Base-by-base conservation (phyloP, 2,329 filamentous ascomycete genomes). In the Aspergillus luchuensis region DNA sequence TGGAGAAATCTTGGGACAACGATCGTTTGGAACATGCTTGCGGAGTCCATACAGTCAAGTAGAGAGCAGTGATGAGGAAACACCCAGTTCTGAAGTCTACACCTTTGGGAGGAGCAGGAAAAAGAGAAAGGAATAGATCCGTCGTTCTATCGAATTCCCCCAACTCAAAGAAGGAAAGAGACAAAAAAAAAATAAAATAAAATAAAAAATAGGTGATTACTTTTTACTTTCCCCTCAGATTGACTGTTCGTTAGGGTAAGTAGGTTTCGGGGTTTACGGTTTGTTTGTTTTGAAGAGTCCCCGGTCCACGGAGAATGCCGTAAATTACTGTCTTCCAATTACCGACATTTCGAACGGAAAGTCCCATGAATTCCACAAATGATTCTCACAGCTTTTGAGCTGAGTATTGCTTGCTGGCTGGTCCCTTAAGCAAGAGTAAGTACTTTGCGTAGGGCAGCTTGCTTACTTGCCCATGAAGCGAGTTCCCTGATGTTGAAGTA, bases 121-220 rank as follows among this genome's bases (percentile, higher is more conserved):
- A 8, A 38, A 54, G 30, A 39, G 19, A 19, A 41, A 48, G 59
- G 55, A 51, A 30, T 43, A 45, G 47, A 56, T 60, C 58, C 50
- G 38, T 53, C 28, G 23, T 50, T 50, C 25, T 48, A 21, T 38
- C 23, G 47, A 50, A 36, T 6, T 38, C 33, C 52, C 39, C 56
- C 48, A 45, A 45, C 19, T 45, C 33, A 53, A 36, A 56, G 45
- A 49, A 30, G 33, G 33, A 36, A 36, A 36, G 33, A 36, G 33
- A 36, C 33, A 3, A 30, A 21, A 21, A 19, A 19, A 21, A 21
- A 21, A 21, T 3, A 21, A 21, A 21, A 21, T 2, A 15, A 36
- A 36, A 13, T 13, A 33, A 33, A 13, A 36, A 36, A 51, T 38
- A 59, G 19, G 25, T 56, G 41, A 25, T 28, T 48, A 21, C 49